A percentile compares a stretch with the other conserved stretches of the same genome.
Conservation (phyloP, 2,329 filamentous ascomycete genomes). For the Tolypocladium pustulatum region DNA sequence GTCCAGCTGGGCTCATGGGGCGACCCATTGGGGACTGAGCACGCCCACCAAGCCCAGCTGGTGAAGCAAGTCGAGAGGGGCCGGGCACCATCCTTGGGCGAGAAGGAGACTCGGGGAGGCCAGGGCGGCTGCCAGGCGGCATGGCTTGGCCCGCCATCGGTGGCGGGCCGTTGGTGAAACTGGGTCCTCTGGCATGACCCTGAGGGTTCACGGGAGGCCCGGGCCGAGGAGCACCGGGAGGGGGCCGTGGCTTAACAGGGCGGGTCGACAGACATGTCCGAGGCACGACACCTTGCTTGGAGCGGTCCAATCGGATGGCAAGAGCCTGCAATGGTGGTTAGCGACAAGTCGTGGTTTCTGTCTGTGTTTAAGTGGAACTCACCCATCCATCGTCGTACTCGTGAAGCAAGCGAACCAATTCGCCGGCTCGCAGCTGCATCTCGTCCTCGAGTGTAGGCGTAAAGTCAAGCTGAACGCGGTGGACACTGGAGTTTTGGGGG, state of each 20-base stretch:
- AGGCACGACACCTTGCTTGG: conserved; percentile 84
- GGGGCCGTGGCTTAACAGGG: conserved; percentile 74
- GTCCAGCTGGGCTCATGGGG: conserved; percentile 20
- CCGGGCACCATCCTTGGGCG: conserved; percentile 11
- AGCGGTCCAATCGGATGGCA: conserved; percentile 81
- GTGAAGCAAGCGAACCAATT: conserved; percentile 80
- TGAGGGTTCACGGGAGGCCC: conserved; percentile 41
- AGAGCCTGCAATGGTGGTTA: conserved; percentile 47
- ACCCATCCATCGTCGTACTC: conserved; percentile 99
- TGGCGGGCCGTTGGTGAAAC: conserved; percentile 20
- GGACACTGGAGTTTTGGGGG: conserved; percentile 54
- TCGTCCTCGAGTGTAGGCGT: conserved; percentile 89
- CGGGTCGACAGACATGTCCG: conserved; percentile 88
- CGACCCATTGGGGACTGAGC: conserved; percentile 19
- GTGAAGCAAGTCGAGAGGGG: conserved; percentile 29
- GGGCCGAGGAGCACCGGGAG: conserved; percentile 34
- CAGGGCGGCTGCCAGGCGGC: conserved; percentile 9
- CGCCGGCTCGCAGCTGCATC: conserved; percentile 67
- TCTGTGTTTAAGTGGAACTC: conserved; percentile 30
- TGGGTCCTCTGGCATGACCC: conserved; percentile 13
- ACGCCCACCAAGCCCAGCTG: conserved; percentile 24
- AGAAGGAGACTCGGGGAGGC: conserved; percentile 5
- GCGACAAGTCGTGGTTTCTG: background rate
- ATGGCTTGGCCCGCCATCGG: conserved; percentile 20
- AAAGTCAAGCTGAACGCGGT: conserved; percentile 92